These are phyloP conservation scores for Colletotrichum kahawae DNA, from an alignment of 2,329 filamentous ascomycete genomes.

Conservation along the genomic window DNA sequence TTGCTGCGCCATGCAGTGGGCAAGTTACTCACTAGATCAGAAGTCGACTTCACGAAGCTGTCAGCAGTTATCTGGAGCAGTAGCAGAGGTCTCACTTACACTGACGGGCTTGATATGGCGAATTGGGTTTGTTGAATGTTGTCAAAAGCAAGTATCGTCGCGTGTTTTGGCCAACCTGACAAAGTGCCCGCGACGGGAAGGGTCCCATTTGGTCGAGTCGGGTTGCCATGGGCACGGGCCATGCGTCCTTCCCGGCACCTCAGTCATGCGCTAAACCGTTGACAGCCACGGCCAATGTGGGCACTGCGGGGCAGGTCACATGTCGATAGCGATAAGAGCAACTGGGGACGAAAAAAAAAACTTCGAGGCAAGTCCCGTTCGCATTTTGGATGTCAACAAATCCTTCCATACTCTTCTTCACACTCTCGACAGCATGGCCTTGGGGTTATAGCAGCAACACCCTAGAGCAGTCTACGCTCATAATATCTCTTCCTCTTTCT, in stretches of 20 bases:
- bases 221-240: constrained; percentile 14
- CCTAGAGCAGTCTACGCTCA: constrained; percentile 4
- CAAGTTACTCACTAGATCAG: background rate
- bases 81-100: background rate
- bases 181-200: constrained; percentile 1
- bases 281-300: background rate
- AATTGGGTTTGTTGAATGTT: background rate
- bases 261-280: background rate
- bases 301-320: constrained; percentile 13
- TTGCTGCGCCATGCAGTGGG: background rate
- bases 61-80: background rate
- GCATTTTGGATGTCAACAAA: constrained; percentile 15
- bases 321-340: constrained; percentile 23
- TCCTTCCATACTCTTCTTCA: constrained; percentile 21
- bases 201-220: constrained; percentile 12
- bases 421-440: constrained; percentile 5
- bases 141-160: background rate
- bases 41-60: background rate
- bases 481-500: constrained; percentile 4
- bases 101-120: background rate
- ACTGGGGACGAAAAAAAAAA: constrained; percentile 16
- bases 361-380: constrained; percentile 36
- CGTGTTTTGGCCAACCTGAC: constrained; percentile 10
- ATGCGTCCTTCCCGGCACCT: background rate
- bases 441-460: constrained; percentile 11